These are phyloP conservation scores for Termitomyces sp. DNA, from an alignment of 1,284 basidiomycete genomes.

Conservation along the genomic window DNA sequence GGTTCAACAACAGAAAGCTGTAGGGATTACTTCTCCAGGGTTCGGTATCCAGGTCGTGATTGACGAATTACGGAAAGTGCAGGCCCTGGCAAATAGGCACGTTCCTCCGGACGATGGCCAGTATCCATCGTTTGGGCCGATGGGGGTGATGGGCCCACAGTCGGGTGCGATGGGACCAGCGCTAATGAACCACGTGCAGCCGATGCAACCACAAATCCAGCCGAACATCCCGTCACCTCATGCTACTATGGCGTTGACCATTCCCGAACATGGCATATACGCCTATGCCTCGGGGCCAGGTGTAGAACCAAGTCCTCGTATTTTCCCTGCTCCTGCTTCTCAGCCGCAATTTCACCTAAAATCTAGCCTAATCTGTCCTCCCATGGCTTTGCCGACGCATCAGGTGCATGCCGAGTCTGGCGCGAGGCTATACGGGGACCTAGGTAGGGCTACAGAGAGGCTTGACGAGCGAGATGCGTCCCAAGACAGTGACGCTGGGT, in stretches of 20 bases:
- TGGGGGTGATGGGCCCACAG: not conserved
- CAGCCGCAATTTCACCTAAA: not conserved
- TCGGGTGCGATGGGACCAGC: not conserved
- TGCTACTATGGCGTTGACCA: not conserved
- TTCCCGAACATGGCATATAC: not conserved
- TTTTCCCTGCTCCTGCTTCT: not conserved
- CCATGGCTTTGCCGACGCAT: not conserved
- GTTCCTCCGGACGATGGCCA: not conserved
- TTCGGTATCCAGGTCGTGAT: not conserved
- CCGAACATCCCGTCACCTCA: not conserved
- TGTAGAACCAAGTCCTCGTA: not conserved
- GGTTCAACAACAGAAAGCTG: constrained; percentile 11
- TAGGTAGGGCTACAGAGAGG: not conserved
- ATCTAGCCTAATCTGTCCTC: not conserved
- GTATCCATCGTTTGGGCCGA: not conserved
- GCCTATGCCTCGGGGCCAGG: not conserved
- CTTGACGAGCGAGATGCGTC: not conserved
- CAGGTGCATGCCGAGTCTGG: not conserved
- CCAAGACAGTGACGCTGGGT: not conserved
- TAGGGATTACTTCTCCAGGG: not conserved
- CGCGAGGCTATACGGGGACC: not conserved
- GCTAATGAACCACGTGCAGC: not conserved
- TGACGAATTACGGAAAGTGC: not conserved
- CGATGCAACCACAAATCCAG: not conserved
- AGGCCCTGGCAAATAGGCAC: not conserved